Conservation (phyloP, 169 alveolate species). For the Theileria equi region DNA sequence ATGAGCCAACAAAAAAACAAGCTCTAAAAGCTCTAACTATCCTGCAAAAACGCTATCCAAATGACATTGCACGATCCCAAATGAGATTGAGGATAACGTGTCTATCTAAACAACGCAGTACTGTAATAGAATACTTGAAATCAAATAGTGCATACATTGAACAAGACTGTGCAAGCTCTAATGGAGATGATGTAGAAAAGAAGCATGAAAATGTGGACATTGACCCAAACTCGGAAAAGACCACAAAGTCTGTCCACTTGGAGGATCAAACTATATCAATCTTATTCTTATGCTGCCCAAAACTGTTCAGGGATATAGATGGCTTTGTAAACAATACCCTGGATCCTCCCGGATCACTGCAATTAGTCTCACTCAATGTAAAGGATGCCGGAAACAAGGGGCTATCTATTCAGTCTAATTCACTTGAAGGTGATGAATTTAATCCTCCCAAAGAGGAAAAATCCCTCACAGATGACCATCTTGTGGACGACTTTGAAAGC, state of each 20-base stretch:
- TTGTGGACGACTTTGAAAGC: neutral
- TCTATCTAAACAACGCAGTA: slow-evolving; percentile 32
- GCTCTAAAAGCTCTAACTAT: slow-evolving; percentile 78
- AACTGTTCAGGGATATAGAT: slow-evolving; percentile 33
- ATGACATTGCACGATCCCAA: slow-evolving; percentile 76
- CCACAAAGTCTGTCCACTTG: neutral
- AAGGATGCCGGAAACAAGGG: slow-evolving; percentile 54
- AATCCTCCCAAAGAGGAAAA: no score
- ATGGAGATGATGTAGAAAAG: no score
- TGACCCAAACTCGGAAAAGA: neutral
- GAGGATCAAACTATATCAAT: slow-evolving; percentile 17
- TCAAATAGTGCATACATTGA: slow-evolving; percentile 59
- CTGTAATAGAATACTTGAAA: slow-evolving; percentile 58
- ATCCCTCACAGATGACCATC: neutral
- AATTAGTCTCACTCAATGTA: slow-evolving; percentile 51
- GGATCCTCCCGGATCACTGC: slow-evolving; percentile 64
- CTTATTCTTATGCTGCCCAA: slow-evolving; percentile 50
- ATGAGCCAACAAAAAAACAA: slow-evolving; percentile 80
- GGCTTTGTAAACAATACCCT: slow-evolving; percentile 22
- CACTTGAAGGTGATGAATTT: no score
- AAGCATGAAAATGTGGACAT: neutral
- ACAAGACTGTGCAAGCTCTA: no score
- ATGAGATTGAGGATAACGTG: slow-evolving; percentile 74
- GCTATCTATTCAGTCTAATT: no score
- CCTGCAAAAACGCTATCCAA: slow-evolving; percentile 74